These are phyloP conservation scores for Cytospora piceicola DNA, from an alignment of 2,329 filamentous ascomycete genomes.

Conservation along the genomic window DNA sequence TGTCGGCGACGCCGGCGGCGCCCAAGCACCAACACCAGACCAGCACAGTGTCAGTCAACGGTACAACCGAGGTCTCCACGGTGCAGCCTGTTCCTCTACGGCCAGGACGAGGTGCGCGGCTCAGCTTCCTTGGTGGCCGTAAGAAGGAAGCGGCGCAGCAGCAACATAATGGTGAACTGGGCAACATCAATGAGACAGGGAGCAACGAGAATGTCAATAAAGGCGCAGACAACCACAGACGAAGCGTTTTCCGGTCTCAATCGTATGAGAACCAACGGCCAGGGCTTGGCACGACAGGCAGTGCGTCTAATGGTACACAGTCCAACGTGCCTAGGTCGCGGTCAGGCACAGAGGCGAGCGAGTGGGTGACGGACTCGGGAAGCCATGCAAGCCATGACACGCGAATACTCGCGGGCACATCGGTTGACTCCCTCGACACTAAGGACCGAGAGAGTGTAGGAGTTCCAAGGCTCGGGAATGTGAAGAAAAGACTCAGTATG, in stretches of 20 bases:
- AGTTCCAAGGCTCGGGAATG: slow-evolving; percentile 58
- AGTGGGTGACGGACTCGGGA: slow-evolving; percentile 41
- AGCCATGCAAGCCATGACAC: slow-evolving; percentile 36
- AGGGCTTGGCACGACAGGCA: slow-evolving; percentile 3
- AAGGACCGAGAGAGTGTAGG: slow-evolving; percentile 35
- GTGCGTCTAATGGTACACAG: slow-evolving; percentile 23
- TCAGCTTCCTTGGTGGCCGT: slow-evolving; percentile 61
- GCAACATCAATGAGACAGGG: slow-evolving; percentile 39
- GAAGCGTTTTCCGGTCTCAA: slow-evolving; percentile 51
- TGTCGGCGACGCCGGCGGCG: slow-evolving; percentile 40
- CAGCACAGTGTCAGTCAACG: slow-evolving; percentile 41
- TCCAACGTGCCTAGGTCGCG: slow-evolving; percentile 13
- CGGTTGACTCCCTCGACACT: slow-evolving; percentile 26
- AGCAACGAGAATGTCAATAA: slow-evolving; percentile 37
- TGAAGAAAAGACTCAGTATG: slow-evolving; percentile 79
- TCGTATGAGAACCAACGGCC: slow-evolving; percentile 37
- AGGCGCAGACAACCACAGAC: slow-evolving; percentile 42
- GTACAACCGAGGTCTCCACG: slow-evolving; percentile 53
- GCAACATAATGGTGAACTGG: slow-evolving; percentile 32
- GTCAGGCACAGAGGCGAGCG: slow-evolving; percentile 32
- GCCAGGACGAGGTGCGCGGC: slow-evolving; percentile 55
- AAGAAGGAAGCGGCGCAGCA: slow-evolving; percentile 47
- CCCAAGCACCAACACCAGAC: slow-evolving; percentile 39
- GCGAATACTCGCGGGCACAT: slow-evolving; percentile 17
- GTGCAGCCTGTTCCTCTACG: slow-evolving; percentile 56